Evolutionary conservation across 2,329 filamentous ascomycete genomes (phyloP).

Genomic region (Arthrobotrys musiformis): DNA sequence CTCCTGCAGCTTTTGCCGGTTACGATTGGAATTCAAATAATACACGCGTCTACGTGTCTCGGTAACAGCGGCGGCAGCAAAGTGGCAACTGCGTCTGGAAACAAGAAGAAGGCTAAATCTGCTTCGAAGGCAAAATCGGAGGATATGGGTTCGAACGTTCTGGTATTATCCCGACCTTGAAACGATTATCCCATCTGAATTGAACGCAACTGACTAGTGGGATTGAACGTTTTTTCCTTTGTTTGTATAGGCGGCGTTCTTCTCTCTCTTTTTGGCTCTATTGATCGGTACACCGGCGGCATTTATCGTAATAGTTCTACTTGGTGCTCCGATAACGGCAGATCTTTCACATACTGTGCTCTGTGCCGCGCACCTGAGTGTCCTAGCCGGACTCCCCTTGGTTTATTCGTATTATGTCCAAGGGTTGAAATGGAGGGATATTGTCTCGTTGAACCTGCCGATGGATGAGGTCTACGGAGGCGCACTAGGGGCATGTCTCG

Average conservation of each 20-base stretch:
- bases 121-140: constrained; percentile 32
- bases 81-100: background rate
- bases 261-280: constrained; percentile 73
- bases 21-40: constrained; percentile 73
- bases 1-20: constrained; percentile 72
- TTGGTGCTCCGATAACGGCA: constrained; percentile 88
- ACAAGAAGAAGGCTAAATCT: constrained; percentile 41
- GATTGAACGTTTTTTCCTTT: background rate
- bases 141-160: background rate
- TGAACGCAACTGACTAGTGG: background rate
- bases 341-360: constrained; percentile 82
- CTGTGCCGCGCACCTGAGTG: constrained; percentile 80
- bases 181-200: background rate
- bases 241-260: constrained; percentile 76
- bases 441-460: constrained; percentile 75
- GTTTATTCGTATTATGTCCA: constrained; percentile 89
- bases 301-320: constrained; percentile 78
- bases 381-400: constrained; percentile 81
- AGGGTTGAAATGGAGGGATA: constrained; percentile 73
- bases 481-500: constrained; percentile 78
- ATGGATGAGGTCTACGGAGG: constrained; percentile 87
- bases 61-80: constrained; percentile 27
- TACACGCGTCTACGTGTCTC: constrained; percentile 73
- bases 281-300: constrained; percentile 66
- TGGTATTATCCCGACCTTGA: constrained; percentile 14